Conservation (phyloP, 1,284 basidiomycete species). For the Ustilago trichophora region DNA sequence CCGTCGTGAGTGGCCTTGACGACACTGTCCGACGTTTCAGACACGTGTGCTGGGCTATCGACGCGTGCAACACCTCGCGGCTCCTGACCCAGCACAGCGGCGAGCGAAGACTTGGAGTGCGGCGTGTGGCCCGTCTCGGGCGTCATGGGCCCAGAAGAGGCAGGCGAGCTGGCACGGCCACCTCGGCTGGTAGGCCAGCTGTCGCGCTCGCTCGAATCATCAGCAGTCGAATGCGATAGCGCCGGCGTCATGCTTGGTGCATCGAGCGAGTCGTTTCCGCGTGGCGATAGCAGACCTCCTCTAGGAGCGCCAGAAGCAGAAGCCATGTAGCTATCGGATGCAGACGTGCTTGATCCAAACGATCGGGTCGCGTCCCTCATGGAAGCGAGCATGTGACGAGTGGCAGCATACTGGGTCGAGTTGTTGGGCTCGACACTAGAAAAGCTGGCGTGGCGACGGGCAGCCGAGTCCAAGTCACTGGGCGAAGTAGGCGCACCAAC, state of each 20-base stretch:
- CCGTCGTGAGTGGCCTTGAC: constrained; percentile 17
- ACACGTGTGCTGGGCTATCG: constrained; percentile 15
- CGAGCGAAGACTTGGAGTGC: constrained; percentile 6
- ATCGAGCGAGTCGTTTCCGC: constrained; percentile 3
- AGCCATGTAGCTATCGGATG: constrained; percentile 3
- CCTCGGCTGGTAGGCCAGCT: constrained; percentile 50
- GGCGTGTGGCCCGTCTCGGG: constrained; percentile 5
- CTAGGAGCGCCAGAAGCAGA: neutral
- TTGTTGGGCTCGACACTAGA: constrained; percentile 39
- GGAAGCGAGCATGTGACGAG: constrained; percentile 17
- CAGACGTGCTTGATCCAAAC: constrained; percentile 4
- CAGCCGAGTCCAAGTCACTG: constrained; percentile 11
- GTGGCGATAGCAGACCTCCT: neutral
- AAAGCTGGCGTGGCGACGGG: constrained; percentile 47
- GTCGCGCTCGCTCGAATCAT: constrained; percentile 48
- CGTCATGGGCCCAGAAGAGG: constrained; percentile 20
- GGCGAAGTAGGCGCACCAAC: neutral
- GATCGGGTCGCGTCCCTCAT: constrained; percentile 9
- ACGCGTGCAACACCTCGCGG: neutral
- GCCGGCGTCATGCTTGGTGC: constrained; percentile 24
- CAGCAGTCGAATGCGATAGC: constrained; percentile 17
- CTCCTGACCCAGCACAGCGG: constrained; percentile 10
- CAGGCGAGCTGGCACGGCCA: constrained; percentile 10
- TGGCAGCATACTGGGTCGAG: constrained; percentile 22
- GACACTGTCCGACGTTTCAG: constrained; percentile 30